Conservation (phyloP, 495 filamentous ascomycete genomes). For the Lasiosphaeris hirsuta region DNA sequence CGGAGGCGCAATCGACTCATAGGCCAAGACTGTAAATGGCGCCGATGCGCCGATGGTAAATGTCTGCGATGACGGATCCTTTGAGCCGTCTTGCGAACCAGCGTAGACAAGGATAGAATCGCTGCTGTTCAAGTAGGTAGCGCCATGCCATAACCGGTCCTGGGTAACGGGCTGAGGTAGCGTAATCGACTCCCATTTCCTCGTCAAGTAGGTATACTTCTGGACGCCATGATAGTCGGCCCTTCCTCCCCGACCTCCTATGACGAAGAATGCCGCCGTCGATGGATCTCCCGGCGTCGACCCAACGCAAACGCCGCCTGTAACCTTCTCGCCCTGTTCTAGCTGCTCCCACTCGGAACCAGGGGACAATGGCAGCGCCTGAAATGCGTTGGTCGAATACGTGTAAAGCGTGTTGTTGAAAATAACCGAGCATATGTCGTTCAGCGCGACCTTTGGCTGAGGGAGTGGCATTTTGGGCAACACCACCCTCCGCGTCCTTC, state of each 20-base stretch:
- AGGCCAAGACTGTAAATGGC: conserved; percentile 57
- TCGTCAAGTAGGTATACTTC: conserved; percentile 71
- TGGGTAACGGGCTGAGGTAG: conserved; percentile 54
- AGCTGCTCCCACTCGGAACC: conserved; percentile 70
- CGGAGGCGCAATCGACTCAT: conserved; percentile 55
- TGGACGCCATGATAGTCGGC: conserved; percentile 74
- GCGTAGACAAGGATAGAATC: conserved; percentile 78
- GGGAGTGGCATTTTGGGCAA: conserved; percentile 57
- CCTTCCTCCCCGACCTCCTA: conserved; percentile 65
- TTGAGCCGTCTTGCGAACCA: conserved; percentile 59
- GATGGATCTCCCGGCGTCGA: conserved; percentile 53
- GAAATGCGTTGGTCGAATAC: conserved; percentile 72
- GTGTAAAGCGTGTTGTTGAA: conserved; percentile 82
- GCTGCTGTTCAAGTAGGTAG: conserved; percentile 67
- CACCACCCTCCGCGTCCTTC: conserved; percentile 8
- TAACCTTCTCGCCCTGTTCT: conserved; percentile 61
- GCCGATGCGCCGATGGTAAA: conserved; percentile 63
- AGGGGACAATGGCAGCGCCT: conserved; percentile 62
- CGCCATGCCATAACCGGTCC: conserved; percentile 70
- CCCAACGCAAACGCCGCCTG: conserved; percentile 73
- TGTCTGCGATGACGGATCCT: conserved; percentile 63
- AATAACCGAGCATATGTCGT: conserved; percentile 78
- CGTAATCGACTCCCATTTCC: conserved; percentile 69
- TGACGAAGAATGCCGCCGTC: conserved; percentile 69
- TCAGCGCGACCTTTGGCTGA: conserved; percentile 60